phyloP scores from a whole-genome alignment of 176 grass and related monocot species.

The Metroxylon sagu region DNA sequence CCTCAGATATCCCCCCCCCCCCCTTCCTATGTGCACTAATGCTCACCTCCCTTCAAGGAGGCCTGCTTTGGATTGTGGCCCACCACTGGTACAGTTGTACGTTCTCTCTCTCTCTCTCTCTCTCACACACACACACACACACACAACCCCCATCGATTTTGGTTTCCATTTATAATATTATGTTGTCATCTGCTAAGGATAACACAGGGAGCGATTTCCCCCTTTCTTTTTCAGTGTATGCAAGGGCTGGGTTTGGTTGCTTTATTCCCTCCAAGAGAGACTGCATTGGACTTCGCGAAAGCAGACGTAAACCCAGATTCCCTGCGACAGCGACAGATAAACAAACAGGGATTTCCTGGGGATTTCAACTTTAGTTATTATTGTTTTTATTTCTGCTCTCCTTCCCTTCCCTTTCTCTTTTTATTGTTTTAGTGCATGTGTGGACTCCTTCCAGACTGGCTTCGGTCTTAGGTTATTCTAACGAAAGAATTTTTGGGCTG shows the following conservation, averaged over 20 bases:
- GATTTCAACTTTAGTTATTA: slow-evolving; percentile 10
- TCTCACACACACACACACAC: slow-evolving; percentile 5
- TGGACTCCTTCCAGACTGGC: slow-evolving; percentile 7
- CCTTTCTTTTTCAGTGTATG: slow-evolving; percentile 2
- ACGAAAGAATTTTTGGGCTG: background rate
- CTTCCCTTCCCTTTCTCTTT: too few species aligned
- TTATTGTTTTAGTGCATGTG: slow-evolving; percentile 1
- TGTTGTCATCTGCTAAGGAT: slow-evolving; percentile 1
- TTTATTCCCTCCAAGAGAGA: slow-evolving; percentile 64
- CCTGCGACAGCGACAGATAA: slow-evolving; percentile 46
- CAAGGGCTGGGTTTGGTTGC: slow-evolving; percentile 9
- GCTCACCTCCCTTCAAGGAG: too few species aligned
- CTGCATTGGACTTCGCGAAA: slow-evolving; percentile 59
- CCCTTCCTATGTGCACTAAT: too few species aligned
- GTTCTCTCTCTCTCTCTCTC: slow-evolving; percentile 4
- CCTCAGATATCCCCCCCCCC: too few species aligned
- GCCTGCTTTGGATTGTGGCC: too few species aligned
- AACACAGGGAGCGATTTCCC: background rate
- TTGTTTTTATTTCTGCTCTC: background rate
- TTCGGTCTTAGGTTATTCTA: slow-evolving; percentile 11
- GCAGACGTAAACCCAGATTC: slow-evolving; percentile 85
- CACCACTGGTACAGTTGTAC: too few species aligned
- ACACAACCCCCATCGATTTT: background rate
- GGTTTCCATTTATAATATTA: slow-evolving; percentile 1
- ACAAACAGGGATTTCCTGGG: slow-evolving; percentile 15